Base-by-base conservation (phyloP, 768 basidiomycete genomes). In the Mycena venus region DNA sequence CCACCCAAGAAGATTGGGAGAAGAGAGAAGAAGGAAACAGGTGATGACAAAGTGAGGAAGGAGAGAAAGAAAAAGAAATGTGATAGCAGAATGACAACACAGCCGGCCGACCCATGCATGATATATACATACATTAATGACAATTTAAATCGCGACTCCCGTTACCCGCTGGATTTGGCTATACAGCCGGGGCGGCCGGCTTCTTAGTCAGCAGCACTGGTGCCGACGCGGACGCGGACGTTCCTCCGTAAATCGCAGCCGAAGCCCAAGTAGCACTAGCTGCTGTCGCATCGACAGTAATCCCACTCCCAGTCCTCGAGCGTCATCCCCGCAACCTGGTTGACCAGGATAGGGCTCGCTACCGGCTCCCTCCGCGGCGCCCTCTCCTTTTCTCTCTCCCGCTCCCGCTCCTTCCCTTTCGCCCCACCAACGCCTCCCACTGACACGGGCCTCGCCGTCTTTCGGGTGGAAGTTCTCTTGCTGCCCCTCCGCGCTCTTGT, bases 221-320 rank as follows among this genome's bases (percentile, higher is more conserved):
- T 10, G 29, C 44, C 44, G 47, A 49, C 11, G n/a, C n/a, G n/a
- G 56, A 17, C 11, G 15, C 42, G 17, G 56, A n/a, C 27, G 61
- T 40, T 0, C 42, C 29, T 19, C 27, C 60, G 21, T 19, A 7
- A 19, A 17, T 44, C 6, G 51, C n/a, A 19, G 23, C 34, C 32
- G 58, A 56, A 8, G 17, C 40, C 34, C 29, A 17, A 12, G 27
- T 19, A 29, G 53, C 31, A 21, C 31, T n/a, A 31, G 61, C 38
- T 27, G 63, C 17, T n/a, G n/a, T n/a, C n/a, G n/a, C n/a, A n/a
- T n/a, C n/a, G n/a, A n/a, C n/a, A n/a, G n/a, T n/a, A n/a, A n/a
- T n/a, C n/a, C n/a, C n/a, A n/a, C n/a, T n/a, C n/a, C 12, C 67
- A 66, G n/a, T 74, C 73, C 49, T 74, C 73, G 44, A 74, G 68